Conservation (phyloP, 345 rosid genomes). For the Sisymbrium irio region DNA sequence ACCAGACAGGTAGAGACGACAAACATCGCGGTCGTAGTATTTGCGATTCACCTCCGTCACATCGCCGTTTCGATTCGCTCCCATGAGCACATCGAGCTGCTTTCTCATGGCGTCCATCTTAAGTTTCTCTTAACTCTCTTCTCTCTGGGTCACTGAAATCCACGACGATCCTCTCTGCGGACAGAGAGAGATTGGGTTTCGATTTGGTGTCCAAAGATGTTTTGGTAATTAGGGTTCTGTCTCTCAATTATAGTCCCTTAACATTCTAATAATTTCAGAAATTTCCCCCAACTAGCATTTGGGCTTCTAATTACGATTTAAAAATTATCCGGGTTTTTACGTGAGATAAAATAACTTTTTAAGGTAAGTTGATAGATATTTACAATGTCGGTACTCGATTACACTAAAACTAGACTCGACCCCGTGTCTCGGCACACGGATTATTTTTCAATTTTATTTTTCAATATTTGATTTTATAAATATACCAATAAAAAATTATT, state of each 20-base stretch:
- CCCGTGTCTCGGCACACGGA: too few species aligned
- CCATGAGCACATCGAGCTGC: conserved; percentile 99
- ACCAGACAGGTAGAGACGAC: conserved; percentile 92
- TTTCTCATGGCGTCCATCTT: conserved; percentile 97
- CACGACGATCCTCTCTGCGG: conserved; percentile 11
- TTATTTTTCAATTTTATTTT: too few species aligned
- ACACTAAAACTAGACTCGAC: too few species aligned
- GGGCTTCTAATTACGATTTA: not conserved
- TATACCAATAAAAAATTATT: too few species aligned
- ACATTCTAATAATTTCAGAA: not conserved
- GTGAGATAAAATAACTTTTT: not conserved
- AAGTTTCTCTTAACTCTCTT: too few species aligned
- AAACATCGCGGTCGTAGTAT: conserved; percentile 98
- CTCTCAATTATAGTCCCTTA: not conserved
- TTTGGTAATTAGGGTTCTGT: conserved; percentile 24
- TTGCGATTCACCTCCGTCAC: conserved; percentile 95
- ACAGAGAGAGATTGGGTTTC: conserved; percentile 16
- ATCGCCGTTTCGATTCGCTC: conserved; percentile 98
- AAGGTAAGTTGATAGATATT: not conserved
- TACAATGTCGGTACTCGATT: not conserved
- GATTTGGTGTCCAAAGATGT: not conserved
- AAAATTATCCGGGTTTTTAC: not conserved
- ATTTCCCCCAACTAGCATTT: not conserved
- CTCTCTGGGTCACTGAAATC: not conserved
- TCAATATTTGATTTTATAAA: too few species aligned